Percentiles rank a stretch among this genome's conserved stretches.
These are phyloP conservation scores for Globisporangium radiosum DNA, from an alignment of 352 stramenopile genomes.

Conservation along the genomic window DNA sequence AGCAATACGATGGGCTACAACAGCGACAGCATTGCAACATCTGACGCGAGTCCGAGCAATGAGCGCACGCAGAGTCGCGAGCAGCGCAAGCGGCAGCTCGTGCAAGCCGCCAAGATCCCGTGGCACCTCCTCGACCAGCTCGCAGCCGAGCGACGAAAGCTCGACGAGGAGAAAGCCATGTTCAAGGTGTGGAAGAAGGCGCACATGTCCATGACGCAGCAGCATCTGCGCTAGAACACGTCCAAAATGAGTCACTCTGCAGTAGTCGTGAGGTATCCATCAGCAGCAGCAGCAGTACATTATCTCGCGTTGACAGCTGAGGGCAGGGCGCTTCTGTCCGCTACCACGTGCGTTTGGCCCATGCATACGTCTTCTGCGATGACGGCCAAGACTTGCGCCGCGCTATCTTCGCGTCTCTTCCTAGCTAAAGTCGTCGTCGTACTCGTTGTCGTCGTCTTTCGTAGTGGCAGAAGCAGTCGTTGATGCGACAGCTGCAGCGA, in stretches of 20 bases:
- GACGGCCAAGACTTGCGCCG: conserved; percentile 8
- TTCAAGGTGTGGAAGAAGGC: conserved; percentile 49
- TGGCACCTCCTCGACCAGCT: conserved; percentile 71
- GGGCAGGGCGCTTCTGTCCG: too few relatives aligned
- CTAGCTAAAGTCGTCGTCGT: conserved; percentile 35
- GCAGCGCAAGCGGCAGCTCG: conserved; percentile 23
- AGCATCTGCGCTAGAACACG: neutral
- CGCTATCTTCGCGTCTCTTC: conserved; percentile 12
- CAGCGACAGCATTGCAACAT: conserved; percentile 1
- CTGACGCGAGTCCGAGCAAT: neutral
- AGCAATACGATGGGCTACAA: neutral
- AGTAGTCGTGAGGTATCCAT: neutral
- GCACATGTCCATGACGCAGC: conserved; percentile 3
- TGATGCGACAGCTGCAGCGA: too few relatives aligned
- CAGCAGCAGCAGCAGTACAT: too few relatives aligned
- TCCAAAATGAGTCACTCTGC: neutral
- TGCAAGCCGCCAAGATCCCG: conserved; percentile 47
- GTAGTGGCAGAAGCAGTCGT: neutral
- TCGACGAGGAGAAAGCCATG: conserved; percentile 52
- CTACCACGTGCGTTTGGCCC: too few relatives aligned
- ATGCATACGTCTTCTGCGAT: neutral
- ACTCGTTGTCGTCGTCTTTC: conserved; percentile 28
- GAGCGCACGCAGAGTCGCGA: conserved; percentile 8
- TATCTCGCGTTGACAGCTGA: too few relatives aligned
- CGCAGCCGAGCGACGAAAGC: conserved; percentile 29